Evolutionary conservation across 2,329 filamentous ascomycete genomes (phyloP), one percentile per base, ranked within the genome.

Genomic region (Stagonosporopsis vannaccii): DNA sequence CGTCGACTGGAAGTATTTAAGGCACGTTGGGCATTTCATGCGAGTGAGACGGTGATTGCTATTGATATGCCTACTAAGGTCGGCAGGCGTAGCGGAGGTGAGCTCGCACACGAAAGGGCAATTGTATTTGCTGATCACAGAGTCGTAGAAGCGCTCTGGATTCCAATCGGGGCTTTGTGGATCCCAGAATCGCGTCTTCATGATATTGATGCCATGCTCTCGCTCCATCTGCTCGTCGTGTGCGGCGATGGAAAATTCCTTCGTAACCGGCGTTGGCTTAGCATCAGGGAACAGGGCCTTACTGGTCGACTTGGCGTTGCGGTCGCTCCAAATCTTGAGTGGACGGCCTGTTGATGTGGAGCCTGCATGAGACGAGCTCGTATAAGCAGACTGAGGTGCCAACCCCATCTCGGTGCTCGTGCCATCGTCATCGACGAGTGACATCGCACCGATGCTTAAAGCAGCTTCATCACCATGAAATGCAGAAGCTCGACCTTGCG

Each of bases 101-200:
- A 73, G 69, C 80, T 75, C 73, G 80, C 87, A 89, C 3, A 69
- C 62, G 51, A 83, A 79, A 0, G 86, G 86, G 51, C 87, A 89
- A 50, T 72, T 76, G 73, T 80, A 89, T 44, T 75, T 77, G 41
- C 74, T 68, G 1, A 77, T 73, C 26, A 79, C 70, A 0, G 70
- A 48, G 36, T 81, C 74, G 51, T 69, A 80, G 75, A 86, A 87
- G 6, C 74, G 72, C 1, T 77, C 71, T 1, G 78, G 70, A 37
- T 82, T 78, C 71, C 84, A 88, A 9, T 77, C 72, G 0, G 70
- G 71, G 45, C 79, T 76, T 4, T 77, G 61, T 0, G 86, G 85
- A 52, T 88, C 79, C 76, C 77, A 80, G 60, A 78, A 79, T 12
- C 73, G 75, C 2, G 63, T 66, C n/a, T 62, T 62, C 60, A 80